Base-by-base conservation (phyloP, 164 flowering plant species). In the Brasenia schreberi region DNA sequence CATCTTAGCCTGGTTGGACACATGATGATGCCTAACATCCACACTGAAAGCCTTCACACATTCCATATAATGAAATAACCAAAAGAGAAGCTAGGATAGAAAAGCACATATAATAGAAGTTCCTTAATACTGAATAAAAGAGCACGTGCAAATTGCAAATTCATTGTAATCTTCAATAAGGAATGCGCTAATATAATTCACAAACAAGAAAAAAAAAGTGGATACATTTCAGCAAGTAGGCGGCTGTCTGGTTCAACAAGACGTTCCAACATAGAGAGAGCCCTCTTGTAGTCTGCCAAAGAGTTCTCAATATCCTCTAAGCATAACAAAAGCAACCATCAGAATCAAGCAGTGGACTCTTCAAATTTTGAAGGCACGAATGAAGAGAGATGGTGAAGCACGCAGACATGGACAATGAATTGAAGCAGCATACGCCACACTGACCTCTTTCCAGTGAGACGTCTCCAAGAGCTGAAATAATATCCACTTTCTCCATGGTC, bases 261-360 rank as follows among this genome's bases (percentile, higher is more conserved):
- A 66, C 81, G 79, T 73, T 86, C 88, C 75, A 92, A 73, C 58
- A 92, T 86, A 42, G 87, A 75, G 1, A 95, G 74, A 42, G 97
- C 97, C 70, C 81, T 90, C 68, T 71, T 73, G 78, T 95, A 95
- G 83, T 95, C 99, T 75, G 84, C 79, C 42, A 85, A 79, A 68
- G 97, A 92, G 72, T 97, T 84, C 76, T 92, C 96, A 73, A 92
- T 72, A 75, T 95, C 99, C 97, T 95, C 99, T 95, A 80, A 69
- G 78, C 7, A 61, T 23, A 61, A 18, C 19, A 61, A 18, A 7
- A 61, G 6, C 10, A 9, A 61, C 5, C 12, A 61, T 11, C 19
- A 61, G 10, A 61, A 23, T 61, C 63, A 61, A 61, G 0, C 4
- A 58, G 60, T 18, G 39, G 56, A 49, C 56, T 9, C 56, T 9